phyloP scores from a whole-genome alignment of 148 eudicot genomes.

The Salicornia ramosissima region DNA sequence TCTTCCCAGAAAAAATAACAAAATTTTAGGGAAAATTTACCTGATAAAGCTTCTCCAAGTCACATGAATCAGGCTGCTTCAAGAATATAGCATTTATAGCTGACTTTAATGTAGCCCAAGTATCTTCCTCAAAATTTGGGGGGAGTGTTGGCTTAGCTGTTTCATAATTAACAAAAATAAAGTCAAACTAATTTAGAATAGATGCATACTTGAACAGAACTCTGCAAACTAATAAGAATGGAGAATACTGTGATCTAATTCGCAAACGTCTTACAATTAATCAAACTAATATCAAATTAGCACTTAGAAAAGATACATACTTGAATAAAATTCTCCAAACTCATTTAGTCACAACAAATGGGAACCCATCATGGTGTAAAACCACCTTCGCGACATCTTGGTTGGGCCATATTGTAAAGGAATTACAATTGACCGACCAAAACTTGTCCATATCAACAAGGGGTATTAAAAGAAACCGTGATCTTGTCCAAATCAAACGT shows the following conservation, averaged over 20 bases:
- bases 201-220: neutral
- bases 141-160: constrained; percentile 86
- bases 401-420: too few relatives aligned
- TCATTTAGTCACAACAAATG: neutral
- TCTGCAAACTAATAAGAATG: too few relatives aligned
- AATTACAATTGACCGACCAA: neutral
- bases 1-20: neutral
- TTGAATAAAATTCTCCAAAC: neutral
- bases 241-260: too few relatives aligned
- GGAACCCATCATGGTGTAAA: neutral
- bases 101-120: constrained; percentile 84
- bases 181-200: neutral
- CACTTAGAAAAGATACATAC: too few relatives aligned
- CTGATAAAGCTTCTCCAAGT: constrained; percentile 88
- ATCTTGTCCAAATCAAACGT: too few relatives aligned
- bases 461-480: neutral
- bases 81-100: constrained; percentile 91
- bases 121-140: constrained; percentile 78
- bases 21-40: constrained; percentile 23
- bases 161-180: constrained; percentile 16
- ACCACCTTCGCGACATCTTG: too few relatives aligned
- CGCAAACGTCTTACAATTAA: constrained; percentile 20
- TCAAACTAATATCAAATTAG: constrained; percentile 10
- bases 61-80: constrained; percentile 88
- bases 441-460: neutral